Conservation (phyloP, 208 protist species). For the Wallacemonas sp. region DNA sequence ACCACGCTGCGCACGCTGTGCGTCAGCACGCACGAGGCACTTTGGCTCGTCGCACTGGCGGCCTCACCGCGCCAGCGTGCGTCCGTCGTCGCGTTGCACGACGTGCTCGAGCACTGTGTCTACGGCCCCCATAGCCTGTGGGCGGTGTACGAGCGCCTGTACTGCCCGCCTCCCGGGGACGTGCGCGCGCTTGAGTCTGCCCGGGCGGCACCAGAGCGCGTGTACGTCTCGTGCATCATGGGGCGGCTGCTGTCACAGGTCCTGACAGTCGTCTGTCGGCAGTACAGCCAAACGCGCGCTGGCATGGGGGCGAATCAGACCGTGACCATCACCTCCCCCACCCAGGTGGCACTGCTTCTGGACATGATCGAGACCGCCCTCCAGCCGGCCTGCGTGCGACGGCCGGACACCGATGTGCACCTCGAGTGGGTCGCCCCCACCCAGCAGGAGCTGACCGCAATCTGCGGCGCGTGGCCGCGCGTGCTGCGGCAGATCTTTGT, state of each 20-base stretch:
- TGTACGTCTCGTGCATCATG: constrained; percentile 22
- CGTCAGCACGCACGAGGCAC: constrained; percentile 3
- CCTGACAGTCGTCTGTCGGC: constrained; percentile 6
- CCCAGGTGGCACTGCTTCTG: constrained; percentile 30
- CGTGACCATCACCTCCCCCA: constrained; percentile 9
- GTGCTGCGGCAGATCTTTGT: constrained; percentile 13
- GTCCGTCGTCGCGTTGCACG: constrained; percentile 3
- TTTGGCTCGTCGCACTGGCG: neutral
- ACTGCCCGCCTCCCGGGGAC: constrained; percentile 10
- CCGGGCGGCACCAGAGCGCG: constrained; percentile 22
- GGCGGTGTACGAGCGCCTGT: constrained; percentile 26
- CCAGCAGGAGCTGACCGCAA: neutral
- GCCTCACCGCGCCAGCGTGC: constrained; percentile 1
- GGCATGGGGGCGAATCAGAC: constrained; percentile 7
- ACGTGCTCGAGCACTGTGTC: constrained; percentile 5
- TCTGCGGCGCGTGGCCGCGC: neutral
- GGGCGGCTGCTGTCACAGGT: constrained; percentile 24
- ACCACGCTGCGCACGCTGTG: constrained; percentile 6
- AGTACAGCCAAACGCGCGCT: constrained; percentile 11
- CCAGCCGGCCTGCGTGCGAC: neutral
- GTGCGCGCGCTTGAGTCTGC: neutral
- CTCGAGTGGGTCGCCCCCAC: neutral
- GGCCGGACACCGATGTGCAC: neutral
- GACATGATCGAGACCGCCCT: constrained; percentile 21
- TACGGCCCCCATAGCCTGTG: constrained; percentile 17